phyloP scores from a whole-genome alignment of 2,329 filamentous ascomycete species.

The Dothideomycetidae sp. region DNA sequence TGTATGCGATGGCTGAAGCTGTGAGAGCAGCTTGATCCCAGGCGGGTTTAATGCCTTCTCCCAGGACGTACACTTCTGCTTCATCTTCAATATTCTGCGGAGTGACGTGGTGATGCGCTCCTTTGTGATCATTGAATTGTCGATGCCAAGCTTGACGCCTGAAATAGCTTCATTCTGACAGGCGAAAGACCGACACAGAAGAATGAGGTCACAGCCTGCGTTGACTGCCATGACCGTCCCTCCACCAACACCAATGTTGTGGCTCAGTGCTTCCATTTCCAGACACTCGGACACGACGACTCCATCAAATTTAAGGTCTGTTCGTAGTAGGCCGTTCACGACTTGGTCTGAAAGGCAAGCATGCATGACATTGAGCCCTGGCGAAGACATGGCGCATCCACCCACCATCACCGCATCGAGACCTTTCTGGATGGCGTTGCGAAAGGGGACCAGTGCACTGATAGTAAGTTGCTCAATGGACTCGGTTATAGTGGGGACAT shows the following conservation, averaged over 20 bases:
- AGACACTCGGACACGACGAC: conserved; percentile 91
- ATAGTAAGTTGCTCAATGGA: conserved; percentile 83
- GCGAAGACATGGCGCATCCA: conserved; percentile 81
- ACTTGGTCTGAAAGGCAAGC: conserved; percentile 88
- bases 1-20: conserved; percentile 70
- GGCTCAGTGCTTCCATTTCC: conserved; percentile 90
- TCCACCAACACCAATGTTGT: conserved; percentile 92
- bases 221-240: conserved; percentile 97
- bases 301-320: conserved; percentile 76
- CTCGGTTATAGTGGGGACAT: conserved; percentile 91
- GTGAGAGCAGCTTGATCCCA: conserved; percentile 60
- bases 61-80: conserved; percentile 79
- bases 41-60: conserved; percentile 77
- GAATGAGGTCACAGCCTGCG: conserved; percentile 81
- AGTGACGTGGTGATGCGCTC: conserved; percentile 69
- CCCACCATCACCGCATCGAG: conserved; percentile 93
- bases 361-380: conserved; percentile 88
- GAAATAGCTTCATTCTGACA: conserved; percentile 86
- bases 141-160: conserved; percentile 74
- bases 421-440: conserved; percentile 74
- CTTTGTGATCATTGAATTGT: conserved; percentile 77
- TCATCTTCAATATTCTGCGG: conserved; percentile 62
- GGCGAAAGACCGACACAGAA: conserved; percentile 75
- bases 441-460: conserved; percentile 82
- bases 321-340: conserved; percentile 76